Percentiles rank a stretch among this genome's conserved stretches.
Evolutionary conservation across 495 filamentous ascomycete species (phyloP).

Genomic region (Chaetomium cochliodes): DNA sequence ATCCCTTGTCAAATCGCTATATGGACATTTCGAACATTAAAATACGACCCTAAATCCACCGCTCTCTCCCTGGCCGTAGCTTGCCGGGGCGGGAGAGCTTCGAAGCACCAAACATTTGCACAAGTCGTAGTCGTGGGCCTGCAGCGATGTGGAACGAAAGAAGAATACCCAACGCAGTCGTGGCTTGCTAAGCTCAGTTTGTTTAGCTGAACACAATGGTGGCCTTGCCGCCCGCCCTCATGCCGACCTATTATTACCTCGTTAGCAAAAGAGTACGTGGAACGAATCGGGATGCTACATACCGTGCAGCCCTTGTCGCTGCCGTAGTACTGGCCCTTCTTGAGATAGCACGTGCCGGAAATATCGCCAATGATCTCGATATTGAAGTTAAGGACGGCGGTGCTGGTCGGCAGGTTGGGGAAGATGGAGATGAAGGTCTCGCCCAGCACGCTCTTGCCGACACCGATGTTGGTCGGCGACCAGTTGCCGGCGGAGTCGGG

Average conservation of each 20-base stretch:
- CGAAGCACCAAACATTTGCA: neutral
- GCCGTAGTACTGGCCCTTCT: conserved; percentile 60
- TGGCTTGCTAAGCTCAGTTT: conserved; percentile 4
- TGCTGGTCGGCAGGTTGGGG: conserved; percentile 61
- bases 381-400: conserved; percentile 65
- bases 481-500: conserved; percentile 69
- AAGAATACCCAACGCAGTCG: neutral
- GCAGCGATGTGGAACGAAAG: conserved; percentile 7
- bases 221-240: conserved; percentile 39
- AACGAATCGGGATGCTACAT: conserved; percentile 32
- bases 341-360: conserved; percentile 67
- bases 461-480: conserved; percentile 85
- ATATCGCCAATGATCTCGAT: conserved; percentile 67
- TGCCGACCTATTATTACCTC: conserved; percentile 39
- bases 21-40: conserved; percentile 34
- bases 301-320: conserved; percentile 66
- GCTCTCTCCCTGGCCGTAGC: conserved; percentile 13
- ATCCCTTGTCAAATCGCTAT: conserved; percentile 46
- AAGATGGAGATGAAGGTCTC: conserved; percentile 81
- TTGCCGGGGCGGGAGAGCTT: conserved; percentile 14
- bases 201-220: conserved; percentile 41
- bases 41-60: conserved; percentile 29
- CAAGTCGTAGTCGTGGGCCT: conserved; percentile 8
- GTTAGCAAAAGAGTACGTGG: conserved; percentile 18
- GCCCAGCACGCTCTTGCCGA: conserved; percentile 62